A percentile compares a stretch with the other conserved stretches of the same genome.
These are phyloP conservation scores for Morella rubra DNA, from an alignment of 306 rosid species.

Conservation along the genomic window DNA sequence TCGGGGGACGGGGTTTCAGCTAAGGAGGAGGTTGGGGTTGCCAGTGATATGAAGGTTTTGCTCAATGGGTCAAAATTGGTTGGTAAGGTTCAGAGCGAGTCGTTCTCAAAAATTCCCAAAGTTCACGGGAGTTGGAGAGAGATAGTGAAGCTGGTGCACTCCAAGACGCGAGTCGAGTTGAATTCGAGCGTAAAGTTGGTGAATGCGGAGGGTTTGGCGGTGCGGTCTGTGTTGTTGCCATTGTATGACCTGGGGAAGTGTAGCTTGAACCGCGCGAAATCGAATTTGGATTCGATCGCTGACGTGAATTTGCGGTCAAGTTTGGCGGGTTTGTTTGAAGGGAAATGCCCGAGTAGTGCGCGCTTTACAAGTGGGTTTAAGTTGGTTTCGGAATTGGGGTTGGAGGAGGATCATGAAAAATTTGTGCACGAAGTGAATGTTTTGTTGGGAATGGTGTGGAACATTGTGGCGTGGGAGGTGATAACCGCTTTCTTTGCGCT, in stretches of 20 bases:
- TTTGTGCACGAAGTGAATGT: slow-evolving; percentile 54
- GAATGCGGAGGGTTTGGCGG: slow-evolving; percentile 33
- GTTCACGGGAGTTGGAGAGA: slow-evolving; percentile 63
- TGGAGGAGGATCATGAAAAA: slow-evolving; percentile 43
- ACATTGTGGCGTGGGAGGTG: slow-evolving; percentile 73
- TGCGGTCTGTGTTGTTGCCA: slow-evolving; percentile 39
- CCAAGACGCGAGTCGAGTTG: slow-evolving; percentile 57
- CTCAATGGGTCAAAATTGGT: slow-evolving; percentile 80
- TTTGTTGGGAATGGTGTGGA: slow-evolving; percentile 60
- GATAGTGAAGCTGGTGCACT: slow-evolving; percentile 59
- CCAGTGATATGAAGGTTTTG: slow-evolving; percentile 66
- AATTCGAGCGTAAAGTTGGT: slow-evolving; percentile 46
- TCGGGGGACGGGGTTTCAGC: slow-evolving; percentile 67
- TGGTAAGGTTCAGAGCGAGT: slow-evolving; percentile 50
- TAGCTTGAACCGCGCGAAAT: slow-evolving; percentile 49
- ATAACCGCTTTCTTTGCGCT: slow-evolving; percentile 45
- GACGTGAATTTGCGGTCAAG: slow-evolving; percentile 24
- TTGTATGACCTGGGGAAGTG: slow-evolving; percentile 50
- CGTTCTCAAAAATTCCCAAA: slow-evolving; percentile 44
- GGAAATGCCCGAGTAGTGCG: slow-evolving; percentile 46
- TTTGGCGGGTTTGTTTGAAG: slow-evolving; percentile 45
- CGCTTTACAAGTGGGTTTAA: slow-evolving; percentile 39
- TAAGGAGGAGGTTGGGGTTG: slow-evolving; percentile 78
- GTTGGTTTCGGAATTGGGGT: slow-evolving; percentile 40
- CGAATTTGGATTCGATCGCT: slow-evolving; percentile 39